Evolutionary conservation across 495 filamentous ascomycete species (phyloP).

Genomic region (Ramalina peruviana): DNA sequence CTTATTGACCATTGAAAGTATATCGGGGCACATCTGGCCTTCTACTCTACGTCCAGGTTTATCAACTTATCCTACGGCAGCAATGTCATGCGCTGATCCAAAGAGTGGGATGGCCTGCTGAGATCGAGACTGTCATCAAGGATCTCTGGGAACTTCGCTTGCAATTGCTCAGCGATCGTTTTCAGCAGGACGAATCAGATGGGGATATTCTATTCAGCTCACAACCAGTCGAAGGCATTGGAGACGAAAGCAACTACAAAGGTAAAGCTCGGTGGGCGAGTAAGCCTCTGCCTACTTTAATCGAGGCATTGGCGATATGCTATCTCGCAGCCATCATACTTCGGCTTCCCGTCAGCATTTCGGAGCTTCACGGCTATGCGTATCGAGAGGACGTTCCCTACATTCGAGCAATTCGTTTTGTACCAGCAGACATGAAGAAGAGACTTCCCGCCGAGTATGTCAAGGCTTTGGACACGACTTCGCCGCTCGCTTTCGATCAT

Average conservation of each 20-base stretch:
- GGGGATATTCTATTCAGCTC: slow-evolving; percentile 37
- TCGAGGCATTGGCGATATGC: slow-evolving; percentile 50
- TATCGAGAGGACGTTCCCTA: slow-evolving; percentile 34
- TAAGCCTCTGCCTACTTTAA: slow-evolving; percentile 37
- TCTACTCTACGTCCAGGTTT: slow-evolving; percentile 67
- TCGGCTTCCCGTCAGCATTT: slow-evolving; percentile 46
- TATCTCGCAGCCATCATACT: slow-evolving; percentile 53
- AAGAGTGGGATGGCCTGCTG: slow-evolving; percentile 43
- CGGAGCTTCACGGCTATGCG: slow-evolving; percentile 45
- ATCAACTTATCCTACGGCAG: slow-evolving; percentile 74
- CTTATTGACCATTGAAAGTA: slow-evolving; percentile 22
- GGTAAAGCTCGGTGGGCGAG: slow-evolving; percentile 21
- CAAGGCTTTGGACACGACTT: slow-evolving; percentile 38
- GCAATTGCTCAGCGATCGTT: slow-evolving; percentile 28
- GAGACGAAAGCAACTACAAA: slow-evolving; percentile 9
- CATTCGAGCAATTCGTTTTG: slow-evolving; percentile 25
- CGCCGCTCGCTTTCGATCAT: slow-evolving; percentile 32
- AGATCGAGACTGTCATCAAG: slow-evolving; percentile 48
- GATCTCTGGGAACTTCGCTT: slow-evolving; percentile 61
- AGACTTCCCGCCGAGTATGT: slow-evolving; percentile 47
- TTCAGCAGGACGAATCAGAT: slow-evolving; percentile 24
- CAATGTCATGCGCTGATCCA: slow-evolving; percentile 52
- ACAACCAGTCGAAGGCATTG: slow-evolving; percentile 23
- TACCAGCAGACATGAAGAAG: slow-evolving; percentile 56
- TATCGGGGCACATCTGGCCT: slow-evolving; percentile 49